Evolutionary conservation across 495 filamentous ascomycete species (phyloP), one percentile per base, ranked within the genome.

Genomic region (Amphirosellinia nigrospora): DNA sequence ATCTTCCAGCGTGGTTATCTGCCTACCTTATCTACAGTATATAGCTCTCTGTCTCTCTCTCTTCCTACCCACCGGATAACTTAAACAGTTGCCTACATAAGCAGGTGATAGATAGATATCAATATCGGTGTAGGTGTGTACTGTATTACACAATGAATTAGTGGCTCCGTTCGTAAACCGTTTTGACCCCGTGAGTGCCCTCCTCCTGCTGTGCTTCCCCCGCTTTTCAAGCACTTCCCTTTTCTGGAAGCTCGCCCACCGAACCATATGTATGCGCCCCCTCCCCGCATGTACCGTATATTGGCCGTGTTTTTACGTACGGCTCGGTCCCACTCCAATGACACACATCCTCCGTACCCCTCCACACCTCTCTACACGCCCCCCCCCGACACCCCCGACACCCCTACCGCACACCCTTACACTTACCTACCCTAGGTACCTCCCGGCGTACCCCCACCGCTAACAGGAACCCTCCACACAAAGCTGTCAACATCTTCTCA

Each of bases 241-340:
- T 46, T 66, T 53, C 34, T 55, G 64, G 59, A 62, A 62, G 59
- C 11, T 32, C 59, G 23, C 11, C 28, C 61, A 5, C n/a, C 34
- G 19, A 30, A 30, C 26, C 34, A 11, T 30, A n/a, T 36, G 34
- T 36, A 3, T 36, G 34, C 6, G 5, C 34, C 60, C 60, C 64
- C 50, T 66, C 64, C 64, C 64, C 64, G 64, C 64, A 55, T 66
- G 30, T 46, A 48, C 60, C 60, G 43, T 64, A 45, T 64, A 45
- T 64, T 11, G 9, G 28, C 53, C 21, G 26, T n/a, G 28, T 56
- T 56, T 56, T 56, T 56, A 46, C 41, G 56, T 60, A 60, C 53
- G 13, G 53, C 30, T 21, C 19, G 30, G 13, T 19, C 28, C 53
- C 53, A 9, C 53, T n/a, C 53, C 53, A 36, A 15, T 21, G 28